Base-by-base conservation (phyloP, 352 stramenopile species). In the Globisporangium uncinulatum region DNA sequence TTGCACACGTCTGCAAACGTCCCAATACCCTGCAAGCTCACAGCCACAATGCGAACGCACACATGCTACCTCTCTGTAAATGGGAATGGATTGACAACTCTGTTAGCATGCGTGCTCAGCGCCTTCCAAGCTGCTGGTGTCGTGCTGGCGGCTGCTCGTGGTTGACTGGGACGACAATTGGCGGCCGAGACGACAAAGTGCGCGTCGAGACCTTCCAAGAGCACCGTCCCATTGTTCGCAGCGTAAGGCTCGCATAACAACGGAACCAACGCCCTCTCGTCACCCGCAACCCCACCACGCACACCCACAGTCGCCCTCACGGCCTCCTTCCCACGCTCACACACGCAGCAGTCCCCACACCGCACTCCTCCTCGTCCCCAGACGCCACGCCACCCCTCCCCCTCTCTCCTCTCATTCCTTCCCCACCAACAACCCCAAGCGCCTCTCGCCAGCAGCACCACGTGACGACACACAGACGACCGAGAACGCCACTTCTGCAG, bases 401-500 rank as follows among this genome's bases (percentile, higher is more conserved):
- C 20, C n/a, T 15, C 15, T 19, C 43, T 49, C 31, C 34, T 24
- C 42, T 36, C 20, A 6, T n/a, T 45, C 41, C 21, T 14, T 13
- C 10, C 5, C 34, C 34, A 8, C 7, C 6, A 13, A 13, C 7
- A 14, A 32, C 29, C n/a, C 9, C 15, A 15, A 21, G 14, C 19
- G 2, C 37, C 41, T 20, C 41, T 46, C 41, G 14, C 41, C 41
- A 46, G 41, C 41, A 46, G 14, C 41, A 46, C 6, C 41, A 19
- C 19, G 13, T 46, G 41, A 46, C 41, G 17, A n/a, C 41, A 17
- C 9, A n/a, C 41, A 10, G 14, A 32, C 1, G 8, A 19, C 6
- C 44, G 44, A 32, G 14, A 13, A 11, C 32, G 48, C 52, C 47
- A 29, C 24, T 29, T 31, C 52, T 57, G 52, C 52, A 57, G 52